These are phyloP conservation scores for Bocquillonia castaneifolia DNA, from an alignment of 441 rosid genomes.

Conservation along the genomic window DNA sequence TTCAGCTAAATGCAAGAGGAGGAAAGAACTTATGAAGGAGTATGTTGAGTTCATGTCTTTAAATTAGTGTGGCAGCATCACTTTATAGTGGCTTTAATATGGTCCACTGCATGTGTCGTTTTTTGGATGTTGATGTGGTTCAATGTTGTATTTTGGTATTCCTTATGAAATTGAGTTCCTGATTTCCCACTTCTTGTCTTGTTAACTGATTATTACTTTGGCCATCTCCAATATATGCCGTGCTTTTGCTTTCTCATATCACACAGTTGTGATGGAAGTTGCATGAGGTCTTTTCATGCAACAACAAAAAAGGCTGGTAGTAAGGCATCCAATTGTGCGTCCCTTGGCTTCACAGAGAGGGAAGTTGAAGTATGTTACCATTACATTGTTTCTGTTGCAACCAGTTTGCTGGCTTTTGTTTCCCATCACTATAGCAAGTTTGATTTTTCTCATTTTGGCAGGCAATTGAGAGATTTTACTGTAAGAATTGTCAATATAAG, in stretches of 20 bases:
- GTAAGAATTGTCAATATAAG: slow-evolving; percentile 72
- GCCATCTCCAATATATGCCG: slow-evolving; percentile 11
- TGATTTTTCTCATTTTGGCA: slow-evolving; percentile 30
- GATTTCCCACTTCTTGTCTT: neutral
- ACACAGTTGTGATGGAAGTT: slow-evolving; percentile 86
- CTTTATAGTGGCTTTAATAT: neutral
- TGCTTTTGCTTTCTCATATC: slow-evolving; percentile 27
- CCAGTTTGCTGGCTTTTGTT: slow-evolving; percentile 12
- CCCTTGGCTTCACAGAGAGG: slow-evolving; percentile 56
- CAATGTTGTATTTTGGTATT: neutral
- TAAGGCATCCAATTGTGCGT: slow-evolving; percentile 55
- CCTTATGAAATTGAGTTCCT: slow-evolving; percentile 11
- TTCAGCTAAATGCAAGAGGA: neutral
- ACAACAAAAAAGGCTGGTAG: slow-evolving; percentile 50
- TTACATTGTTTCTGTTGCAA: slow-evolving; percentile 17
- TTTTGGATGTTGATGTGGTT: neutral
- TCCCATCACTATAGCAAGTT: slow-evolving; percentile 10
- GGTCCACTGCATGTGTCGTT: neutral
- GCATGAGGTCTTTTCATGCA: slow-evolving; percentile 90
- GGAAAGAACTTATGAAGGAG: neutral
- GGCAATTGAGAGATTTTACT: slow-evolving; percentile 53
- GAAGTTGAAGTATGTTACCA: slow-evolving; percentile 60
- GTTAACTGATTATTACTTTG: neutral
- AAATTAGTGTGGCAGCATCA: neutral
- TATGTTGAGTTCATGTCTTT: neutral